A percentile compares a stretch with the other conserved stretches of the same genome.
Evolutionary conservation across 306 rosid species (phyloP).

Genomic region (Prunus mira): DNA sequence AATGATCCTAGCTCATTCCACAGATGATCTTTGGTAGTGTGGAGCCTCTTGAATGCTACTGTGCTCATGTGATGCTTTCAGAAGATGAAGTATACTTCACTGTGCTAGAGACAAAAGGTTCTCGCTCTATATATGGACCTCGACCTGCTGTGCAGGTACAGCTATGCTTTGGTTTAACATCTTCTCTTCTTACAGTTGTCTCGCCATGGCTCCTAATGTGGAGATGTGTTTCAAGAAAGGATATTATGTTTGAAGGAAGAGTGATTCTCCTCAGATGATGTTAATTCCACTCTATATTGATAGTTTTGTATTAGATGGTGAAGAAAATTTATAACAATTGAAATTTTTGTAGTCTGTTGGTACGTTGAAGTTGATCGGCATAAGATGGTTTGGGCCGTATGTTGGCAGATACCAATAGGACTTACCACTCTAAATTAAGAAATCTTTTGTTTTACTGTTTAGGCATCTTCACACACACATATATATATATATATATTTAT

Average conservation of each 20-base stretch:
- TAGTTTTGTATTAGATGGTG: neutral
- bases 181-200: neutral
- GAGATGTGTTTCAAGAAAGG: constrained; percentile 1
- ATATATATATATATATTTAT: neutral
- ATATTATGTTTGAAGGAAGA: neutral
- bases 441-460: neutral
- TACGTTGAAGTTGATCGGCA: neutral
- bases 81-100: constrained; percentile 87
- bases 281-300: neutral
- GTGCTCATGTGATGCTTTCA: constrained; percentile 80
- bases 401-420: neutral
- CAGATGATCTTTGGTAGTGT: constrained; percentile 88
- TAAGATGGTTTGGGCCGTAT: neutral
- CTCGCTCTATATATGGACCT: constrained; percentile 71
- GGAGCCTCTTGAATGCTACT: constrained; percentile 90
- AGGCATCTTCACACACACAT: neutral
- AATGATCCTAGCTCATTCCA: constrained; percentile 34
- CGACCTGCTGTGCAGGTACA: constrained; percentile 77
- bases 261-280: neutral
- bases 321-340: neutral
- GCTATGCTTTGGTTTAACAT: constrained; percentile 18
- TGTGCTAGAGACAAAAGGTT: constrained; percentile 73
- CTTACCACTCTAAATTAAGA: neutral
- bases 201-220: constrained; percentile 6
- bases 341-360: neutral